Conservation (phyloP, 331 rosid genomes). For the Quercus lobata region DNA sequence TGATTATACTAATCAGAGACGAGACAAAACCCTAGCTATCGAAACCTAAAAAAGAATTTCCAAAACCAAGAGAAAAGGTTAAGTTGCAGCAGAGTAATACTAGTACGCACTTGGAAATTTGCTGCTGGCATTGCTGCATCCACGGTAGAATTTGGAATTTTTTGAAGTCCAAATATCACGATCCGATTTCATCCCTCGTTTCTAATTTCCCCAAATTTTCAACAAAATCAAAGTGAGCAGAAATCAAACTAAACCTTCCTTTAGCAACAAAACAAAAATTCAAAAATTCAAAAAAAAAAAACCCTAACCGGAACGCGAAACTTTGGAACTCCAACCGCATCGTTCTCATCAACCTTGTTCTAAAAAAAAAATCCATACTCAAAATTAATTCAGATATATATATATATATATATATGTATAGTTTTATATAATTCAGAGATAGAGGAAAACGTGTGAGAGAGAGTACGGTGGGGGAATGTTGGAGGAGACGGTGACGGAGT, state of each 20-base stretch:
- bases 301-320: slow-evolving; percentile 89
- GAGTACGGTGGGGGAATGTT: slow-evolving; percentile 50
- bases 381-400: neutral
- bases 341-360: slow-evolving; percentile 33
- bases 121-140: slow-evolving; percentile 79
- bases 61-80: neutral
- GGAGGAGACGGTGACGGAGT: slow-evolving; percentile 29
- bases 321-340: slow-evolving; percentile 29
- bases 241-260: slow-evolving; percentile 22
- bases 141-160: slow-evolving; percentile 61
- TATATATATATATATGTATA: neutral
- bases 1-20: neutral
- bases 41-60: neutral
- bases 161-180: slow-evolving; percentile 77
- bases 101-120: slow-evolving; percentile 70
- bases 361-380: slow-evolving; percentile 21
- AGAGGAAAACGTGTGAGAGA: slow-evolving; percentile 7
- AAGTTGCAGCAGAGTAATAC: neutral
- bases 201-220: slow-evolving; percentile 30
- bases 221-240: slow-evolving; percentile 15
- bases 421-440: neutral
- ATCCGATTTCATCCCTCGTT: slow-evolving; percentile 47
- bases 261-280: neutral
- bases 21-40: neutral
- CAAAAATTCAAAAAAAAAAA: neutral